Conservation (phyloP, 2,329 filamentous ascomycete genomes). For the Phialemoniopsis sp. region DNA sequence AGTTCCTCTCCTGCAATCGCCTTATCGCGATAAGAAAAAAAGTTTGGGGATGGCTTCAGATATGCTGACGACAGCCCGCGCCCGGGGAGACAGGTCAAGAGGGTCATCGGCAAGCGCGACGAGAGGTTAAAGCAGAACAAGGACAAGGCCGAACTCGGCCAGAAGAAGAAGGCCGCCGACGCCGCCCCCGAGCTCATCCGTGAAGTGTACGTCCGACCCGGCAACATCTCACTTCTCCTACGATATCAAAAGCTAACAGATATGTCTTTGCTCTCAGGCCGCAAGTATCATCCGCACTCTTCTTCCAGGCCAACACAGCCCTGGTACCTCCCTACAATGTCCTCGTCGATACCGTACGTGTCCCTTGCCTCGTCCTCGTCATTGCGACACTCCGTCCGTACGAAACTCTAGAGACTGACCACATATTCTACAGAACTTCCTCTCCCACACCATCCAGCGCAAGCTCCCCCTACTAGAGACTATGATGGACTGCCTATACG, state of each 20-base stretch:
- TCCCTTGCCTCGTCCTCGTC: not conserved
- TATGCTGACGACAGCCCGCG: constrained; percentile 6
- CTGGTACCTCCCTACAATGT: constrained; percentile 16
- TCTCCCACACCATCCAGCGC: constrained; percentile 80
- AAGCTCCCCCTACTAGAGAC: constrained; percentile 85
- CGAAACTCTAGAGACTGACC: too few relatives aligned
- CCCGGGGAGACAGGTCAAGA: constrained; percentile 55
- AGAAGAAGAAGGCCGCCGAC: constrained; percentile 36
- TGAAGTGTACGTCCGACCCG: constrained; percentile 10
- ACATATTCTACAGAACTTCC: constrained; percentile 56
- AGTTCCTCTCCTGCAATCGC: constrained; percentile 8
- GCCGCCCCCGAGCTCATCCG: constrained; percentile 12
- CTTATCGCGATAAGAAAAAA: constrained; percentile 19
- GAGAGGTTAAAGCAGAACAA: constrained; percentile 78
- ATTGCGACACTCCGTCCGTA: not conserved
- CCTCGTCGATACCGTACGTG: constrained; percentile 14
- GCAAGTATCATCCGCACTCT: constrained; percentile 14
- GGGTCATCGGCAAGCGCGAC: constrained; percentile 78
- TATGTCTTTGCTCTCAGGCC: constrained; percentile 6
- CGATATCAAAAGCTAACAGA: too few relatives aligned
- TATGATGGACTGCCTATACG: constrained; percentile 91
- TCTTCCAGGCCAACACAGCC: constrained; percentile 16
- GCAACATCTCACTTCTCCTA: too few relatives aligned
- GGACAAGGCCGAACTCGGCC: constrained; percentile 46
- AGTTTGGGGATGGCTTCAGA: not conserved